These are phyloP conservation scores for Neurospora pannonica DNA, from an alignment of 495 filamentous ascomycete species.

Conservation along the genomic window DNA sequence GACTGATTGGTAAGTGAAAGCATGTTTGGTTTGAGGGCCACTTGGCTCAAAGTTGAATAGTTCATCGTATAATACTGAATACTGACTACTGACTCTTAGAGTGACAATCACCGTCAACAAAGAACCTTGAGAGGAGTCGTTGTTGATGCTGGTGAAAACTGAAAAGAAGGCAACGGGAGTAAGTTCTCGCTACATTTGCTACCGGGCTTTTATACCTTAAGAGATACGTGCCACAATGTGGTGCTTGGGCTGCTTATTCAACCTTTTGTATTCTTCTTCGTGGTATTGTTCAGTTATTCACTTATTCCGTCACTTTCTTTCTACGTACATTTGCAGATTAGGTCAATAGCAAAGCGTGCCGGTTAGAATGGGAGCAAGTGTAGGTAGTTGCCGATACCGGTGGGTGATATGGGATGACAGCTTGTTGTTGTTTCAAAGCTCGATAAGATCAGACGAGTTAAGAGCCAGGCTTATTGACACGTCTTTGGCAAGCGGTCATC, in stretches of 20 bases:
- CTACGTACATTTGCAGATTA: background rate
- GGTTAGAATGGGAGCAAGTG: background rate
- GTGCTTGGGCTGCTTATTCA: background rate
- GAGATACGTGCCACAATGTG: background rate
- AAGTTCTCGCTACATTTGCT: background rate
- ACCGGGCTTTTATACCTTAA: background rate
- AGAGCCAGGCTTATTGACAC: background rate
- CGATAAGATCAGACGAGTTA: background rate
- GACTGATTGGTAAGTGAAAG: background rate
- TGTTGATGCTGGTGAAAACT: background rate
- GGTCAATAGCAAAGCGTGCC: background rate
- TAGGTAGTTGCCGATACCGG: background rate
- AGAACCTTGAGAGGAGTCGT: background rate
- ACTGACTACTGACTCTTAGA: background rate
- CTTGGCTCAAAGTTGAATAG: background rate
- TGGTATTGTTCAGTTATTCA: background rate
- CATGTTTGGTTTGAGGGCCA: background rate
- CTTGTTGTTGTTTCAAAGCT: background rate
- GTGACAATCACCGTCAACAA: background rate
- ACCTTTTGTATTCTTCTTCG: background rate
- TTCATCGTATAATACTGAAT: background rate
- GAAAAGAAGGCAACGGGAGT: no score
- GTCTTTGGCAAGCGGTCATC: background rate
- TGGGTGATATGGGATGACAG: background rate
- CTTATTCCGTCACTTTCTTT: background rate